These are phyloP conservation scores for Trichoderma oligosporum DNA, from an alignment of 2,329 filamentous ascomycete genomes.

Conservation along the genomic window DNA sequence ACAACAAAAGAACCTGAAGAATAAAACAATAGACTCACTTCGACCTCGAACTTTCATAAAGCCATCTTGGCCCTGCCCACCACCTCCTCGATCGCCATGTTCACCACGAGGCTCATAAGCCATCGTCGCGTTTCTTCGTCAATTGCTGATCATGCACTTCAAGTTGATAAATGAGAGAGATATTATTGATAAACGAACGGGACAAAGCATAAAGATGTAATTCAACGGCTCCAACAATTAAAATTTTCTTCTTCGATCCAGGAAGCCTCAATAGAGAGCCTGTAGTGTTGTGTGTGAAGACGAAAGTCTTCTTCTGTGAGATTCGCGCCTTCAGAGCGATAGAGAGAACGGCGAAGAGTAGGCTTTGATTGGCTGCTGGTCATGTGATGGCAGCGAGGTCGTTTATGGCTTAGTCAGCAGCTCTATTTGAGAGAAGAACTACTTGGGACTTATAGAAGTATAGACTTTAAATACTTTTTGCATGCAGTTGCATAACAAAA, in stretches of 20 bases:
- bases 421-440: not conserved
- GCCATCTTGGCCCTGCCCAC: constrained; percentile 40
- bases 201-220: not conserved
- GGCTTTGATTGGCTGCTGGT: constrained; percentile 12
- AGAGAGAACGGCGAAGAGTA: not conserved
- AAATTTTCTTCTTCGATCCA: not conserved
- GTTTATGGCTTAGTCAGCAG: constrained; percentile 3
- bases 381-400: constrained; percentile 2
- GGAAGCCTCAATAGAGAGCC: not conserved
- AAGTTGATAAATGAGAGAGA: not conserved
- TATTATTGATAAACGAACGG: not conserved
- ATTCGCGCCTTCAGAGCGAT: constrained; percentile 12
- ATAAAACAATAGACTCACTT: constrained; percentile 40
- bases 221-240: not conserved
- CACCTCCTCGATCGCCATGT: constrained; percentile 40
- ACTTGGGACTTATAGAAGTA: too few species aligned
- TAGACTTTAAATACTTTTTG: too few species aligned
- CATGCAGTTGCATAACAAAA: too few species aligned
- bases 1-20: not conserved
- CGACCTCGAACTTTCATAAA: constrained; percentile 49
- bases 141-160: constrained; percentile 15
- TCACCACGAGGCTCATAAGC: constrained; percentile 54
- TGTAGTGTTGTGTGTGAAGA: not conserved
- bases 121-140: constrained; percentile 37
- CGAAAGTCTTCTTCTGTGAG: constrained; percentile 12